Evolutionary conservation across 768 basidiomycete species (phyloP).

Genomic region (Agrocybe pediades): DNA sequence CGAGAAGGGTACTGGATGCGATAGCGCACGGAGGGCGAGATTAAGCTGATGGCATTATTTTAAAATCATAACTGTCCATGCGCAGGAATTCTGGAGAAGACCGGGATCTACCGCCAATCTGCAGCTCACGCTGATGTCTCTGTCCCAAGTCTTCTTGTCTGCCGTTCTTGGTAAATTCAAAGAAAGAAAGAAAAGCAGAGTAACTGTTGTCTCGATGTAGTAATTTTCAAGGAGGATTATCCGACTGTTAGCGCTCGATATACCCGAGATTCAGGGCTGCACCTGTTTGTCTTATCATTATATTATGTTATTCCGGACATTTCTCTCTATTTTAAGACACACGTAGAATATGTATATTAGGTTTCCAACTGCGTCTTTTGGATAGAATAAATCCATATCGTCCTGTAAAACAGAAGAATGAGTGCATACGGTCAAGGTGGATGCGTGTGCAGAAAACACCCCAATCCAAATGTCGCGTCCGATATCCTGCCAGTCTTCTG

Average conservation of each 20-base stretch:
- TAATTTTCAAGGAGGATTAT: slow-evolving; percentile 7
- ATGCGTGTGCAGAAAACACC: slow-evolving; percentile 13
- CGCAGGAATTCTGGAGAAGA: slow-evolving; percentile 17
- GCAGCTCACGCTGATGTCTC: no score
- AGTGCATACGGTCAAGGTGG: slow-evolving; percentile 1
- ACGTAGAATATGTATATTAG: neutral
- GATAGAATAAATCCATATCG: slow-evolving; percentile 3
- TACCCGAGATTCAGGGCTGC: slow-evolving; percentile 20
- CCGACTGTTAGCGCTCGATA: slow-evolving; percentile 17
- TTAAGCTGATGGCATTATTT: slow-evolving; percentile 23
- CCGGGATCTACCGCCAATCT: slow-evolving; percentile 25
- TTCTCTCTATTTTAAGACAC: slow-evolving; percentile 9
- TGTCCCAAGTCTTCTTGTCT: no score
- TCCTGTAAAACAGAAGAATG: slow-evolving; percentile 7
- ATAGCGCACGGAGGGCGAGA: slow-evolving; percentile 19
- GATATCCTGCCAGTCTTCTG: slow-evolving; percentile 5
- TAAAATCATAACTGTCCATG: slow-evolving; percentile 14
- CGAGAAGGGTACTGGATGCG: slow-evolving; percentile 18
- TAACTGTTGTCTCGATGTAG: neutral
- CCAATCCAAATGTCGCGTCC: slow-evolving; percentile 10
- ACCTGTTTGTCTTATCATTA: slow-evolving; percentile 15
- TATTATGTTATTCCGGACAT: slow-evolving; percentile 4
- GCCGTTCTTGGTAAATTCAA: neutral
- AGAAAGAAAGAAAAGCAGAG: neutral
- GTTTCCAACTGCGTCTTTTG: neutral